A percentile compares a stretch with the other conserved stretches of the same genome.
phyloP scores from a whole-genome alignment of 106 monocot species.

The Acorus gramineus region DNA sequence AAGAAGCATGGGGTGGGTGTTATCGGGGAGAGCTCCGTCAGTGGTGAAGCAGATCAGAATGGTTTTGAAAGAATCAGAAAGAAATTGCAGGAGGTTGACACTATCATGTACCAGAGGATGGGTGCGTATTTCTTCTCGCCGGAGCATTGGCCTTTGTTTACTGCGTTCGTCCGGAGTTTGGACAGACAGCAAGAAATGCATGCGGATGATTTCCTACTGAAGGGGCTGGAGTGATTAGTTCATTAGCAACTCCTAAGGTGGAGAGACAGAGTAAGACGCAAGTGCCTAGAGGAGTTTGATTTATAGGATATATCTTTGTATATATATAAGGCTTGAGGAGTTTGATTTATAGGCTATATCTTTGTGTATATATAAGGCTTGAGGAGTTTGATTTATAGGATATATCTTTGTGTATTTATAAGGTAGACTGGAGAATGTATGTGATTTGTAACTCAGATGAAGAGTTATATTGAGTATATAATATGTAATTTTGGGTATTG shows the following conservation, averaged over 20 bases:
- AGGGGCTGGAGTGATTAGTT: background rate
- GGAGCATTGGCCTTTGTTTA: conserved; percentile 42
- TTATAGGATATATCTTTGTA: too few relatives aligned
- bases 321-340: too few relatives aligned
- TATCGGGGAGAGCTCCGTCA: conserved; percentile 45
- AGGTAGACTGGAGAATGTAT: too few relatives aligned
- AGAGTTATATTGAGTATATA: too few relatives aligned
- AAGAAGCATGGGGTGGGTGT: conserved; percentile 32
- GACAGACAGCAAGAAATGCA: conserved; percentile 10
- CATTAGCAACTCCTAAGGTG: background rate
- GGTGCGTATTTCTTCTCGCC: conserved; percentile 55
- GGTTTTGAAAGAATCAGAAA: conserved; percentile 31
- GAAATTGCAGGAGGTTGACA: conserved; percentile 8
- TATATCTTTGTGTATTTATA: too few relatives aligned
- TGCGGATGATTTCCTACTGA: conserved; percentile 18
- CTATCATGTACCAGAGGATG: conserved; percentile 49
- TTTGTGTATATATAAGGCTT: too few relatives aligned
- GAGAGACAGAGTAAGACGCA: conserved; percentile 20
- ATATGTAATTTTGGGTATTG: too few relatives aligned
- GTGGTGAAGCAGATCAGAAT: background rate
- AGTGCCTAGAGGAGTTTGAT: conserved; percentile 1
- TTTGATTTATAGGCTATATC: too few relatives aligned
- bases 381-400: too few relatives aligned
- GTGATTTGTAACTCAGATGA: too few relatives aligned
- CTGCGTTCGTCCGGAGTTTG: conserved; percentile 31